A percentile compares a stretch with the other conserved stretches of the same genome.
Evolutionary conservation across 2,329 filamentous ascomycete species (phyloP).

Genomic region (Penicillium sp.): DNA sequence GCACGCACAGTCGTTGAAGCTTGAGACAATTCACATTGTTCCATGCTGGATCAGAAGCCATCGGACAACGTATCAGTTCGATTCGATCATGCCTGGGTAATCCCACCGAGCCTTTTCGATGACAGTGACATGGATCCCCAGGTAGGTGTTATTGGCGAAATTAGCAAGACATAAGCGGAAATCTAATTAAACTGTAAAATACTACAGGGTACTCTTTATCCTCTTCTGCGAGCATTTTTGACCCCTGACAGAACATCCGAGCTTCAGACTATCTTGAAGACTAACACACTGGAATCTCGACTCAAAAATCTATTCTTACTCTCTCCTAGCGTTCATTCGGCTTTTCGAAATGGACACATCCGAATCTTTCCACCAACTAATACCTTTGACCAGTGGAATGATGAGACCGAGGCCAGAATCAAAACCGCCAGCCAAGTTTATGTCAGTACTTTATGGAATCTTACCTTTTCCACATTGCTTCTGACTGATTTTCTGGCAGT

Average conservation of each 20-base stretch:
- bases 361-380: neutral
- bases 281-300: neutral
- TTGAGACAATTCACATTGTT: neutral
- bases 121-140: constrained; percentile 6
- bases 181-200: neutral
- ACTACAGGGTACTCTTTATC: constrained; percentile 1
- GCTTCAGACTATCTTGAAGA: neutral
- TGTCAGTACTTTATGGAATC: neutral
- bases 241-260: neutral
- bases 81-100: constrained; percentile 7
- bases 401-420: constrained; percentile 1
- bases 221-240: constrained; percentile 2
- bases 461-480: neutral
- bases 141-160: neutral
- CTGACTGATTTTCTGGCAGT: neutral
- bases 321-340: constrained; percentile 7
- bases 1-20: neutral
- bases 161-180: no score
- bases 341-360: constrained; percentile 8
- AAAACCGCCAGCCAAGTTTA: neutral
- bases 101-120: constrained; percentile 6
- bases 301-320: constrained; percentile 6
- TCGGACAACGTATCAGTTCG: neutral
- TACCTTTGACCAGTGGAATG: neutral
- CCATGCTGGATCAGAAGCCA: neutral